Percentiles rank a stretch among this genome's conserved stretches.
phyloP scores from a whole-genome alignment of 148 eudicot species.

The Amaranthus hypochondriacus region DNA sequence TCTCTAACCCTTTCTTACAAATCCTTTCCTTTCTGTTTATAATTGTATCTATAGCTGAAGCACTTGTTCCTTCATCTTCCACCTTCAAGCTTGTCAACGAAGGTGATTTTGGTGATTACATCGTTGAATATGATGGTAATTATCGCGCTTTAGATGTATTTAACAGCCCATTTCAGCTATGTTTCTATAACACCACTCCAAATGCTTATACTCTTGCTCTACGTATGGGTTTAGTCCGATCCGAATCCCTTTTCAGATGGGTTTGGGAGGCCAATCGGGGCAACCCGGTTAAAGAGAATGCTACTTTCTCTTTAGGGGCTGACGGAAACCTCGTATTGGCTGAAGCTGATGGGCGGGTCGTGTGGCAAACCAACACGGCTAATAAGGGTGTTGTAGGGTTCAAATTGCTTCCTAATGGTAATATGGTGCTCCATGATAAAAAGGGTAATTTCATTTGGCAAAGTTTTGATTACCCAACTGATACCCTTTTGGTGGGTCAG shows the following conservation, averaged over 20 bases:
- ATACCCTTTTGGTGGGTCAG: conserved; percentile 38
- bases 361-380: conserved; percentile 31
- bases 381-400: conserved; percentile 34
- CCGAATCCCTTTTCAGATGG: conserved; percentile 32
- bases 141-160: conserved; percentile 19
- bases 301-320: conserved; percentile 22
- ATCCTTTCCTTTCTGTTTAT: background rate
- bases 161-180: conserved; percentile 30
- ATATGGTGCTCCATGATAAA: conserved; percentile 33
- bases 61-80: conserved; percentile 23
- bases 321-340: conserved; percentile 34
- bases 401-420: conserved; percentile 31
- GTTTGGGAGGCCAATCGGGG: conserved; percentile 44
- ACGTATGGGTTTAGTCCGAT: conserved; percentile 26
- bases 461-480: conserved; percentile 37
- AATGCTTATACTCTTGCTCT: conserved; percentile 35
- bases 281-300: conserved; percentile 34
- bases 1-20: conserved; percentile 1
- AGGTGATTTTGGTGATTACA: conserved; percentile 53
- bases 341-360: conserved; percentile 28
- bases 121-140: conserved; percentile 36
- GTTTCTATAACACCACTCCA: conserved; percentile 40
- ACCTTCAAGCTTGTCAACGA: conserved; percentile 50
- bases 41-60: background rate
- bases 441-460: conserved; percentile 34